Conservation (phyloP, 2,329 filamentous ascomycete species). For the Fusarium stilboides region DNA sequence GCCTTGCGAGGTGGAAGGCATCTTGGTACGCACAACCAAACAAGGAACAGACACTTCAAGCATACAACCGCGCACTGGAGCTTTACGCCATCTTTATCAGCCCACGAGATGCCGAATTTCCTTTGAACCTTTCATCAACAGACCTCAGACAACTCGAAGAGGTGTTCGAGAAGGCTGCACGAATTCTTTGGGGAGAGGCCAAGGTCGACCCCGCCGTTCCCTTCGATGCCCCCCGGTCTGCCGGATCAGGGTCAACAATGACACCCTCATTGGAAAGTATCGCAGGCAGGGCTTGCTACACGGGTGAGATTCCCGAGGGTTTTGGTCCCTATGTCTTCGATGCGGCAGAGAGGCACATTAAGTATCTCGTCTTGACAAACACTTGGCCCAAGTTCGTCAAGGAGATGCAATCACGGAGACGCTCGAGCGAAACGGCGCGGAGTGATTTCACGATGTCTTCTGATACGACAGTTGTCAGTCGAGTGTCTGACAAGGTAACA, state of each 20-base stretch:
- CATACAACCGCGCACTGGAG: slow-evolving; percentile 71
- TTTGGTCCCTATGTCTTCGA: slow-evolving; percentile 72
- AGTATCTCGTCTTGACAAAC: slow-evolving; percentile 77
- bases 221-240: slow-evolving; percentile 46
- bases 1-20: slow-evolving; percentile 70
- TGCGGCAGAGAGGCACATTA: slow-evolving; percentile 71
- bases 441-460: slow-evolving; percentile 8
- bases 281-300: slow-evolving; percentile 49
- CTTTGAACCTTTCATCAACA: slow-evolving; percentile 73
- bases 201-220: slow-evolving; percentile 58
- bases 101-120: slow-evolving; percentile 72
- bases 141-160: slow-evolving; percentile 66
- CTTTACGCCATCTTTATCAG: slow-evolving; percentile 76
- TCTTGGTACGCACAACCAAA: slow-evolving; percentile 36
- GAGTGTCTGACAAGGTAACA: slow-evolving; percentile 1
- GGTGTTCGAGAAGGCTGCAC: slow-evolving; percentile 69
- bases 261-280: background rate
- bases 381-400: slow-evolving; percentile 75
- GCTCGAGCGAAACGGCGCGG: slow-evolving; percentile 15
- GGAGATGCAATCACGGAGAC: slow-evolving; percentile 45
- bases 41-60: slow-evolving; percentile 53
- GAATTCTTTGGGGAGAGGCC: slow-evolving; percentile 58
- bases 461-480: slow-evolving; percentile 4
- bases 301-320: slow-evolving; percentile 60
- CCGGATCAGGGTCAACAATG: slow-evolving; percentile 30